Conservation (phyloP, 192 early-diverging fungal genomes). For the Gryganskiella cystojenkinii region DNA sequence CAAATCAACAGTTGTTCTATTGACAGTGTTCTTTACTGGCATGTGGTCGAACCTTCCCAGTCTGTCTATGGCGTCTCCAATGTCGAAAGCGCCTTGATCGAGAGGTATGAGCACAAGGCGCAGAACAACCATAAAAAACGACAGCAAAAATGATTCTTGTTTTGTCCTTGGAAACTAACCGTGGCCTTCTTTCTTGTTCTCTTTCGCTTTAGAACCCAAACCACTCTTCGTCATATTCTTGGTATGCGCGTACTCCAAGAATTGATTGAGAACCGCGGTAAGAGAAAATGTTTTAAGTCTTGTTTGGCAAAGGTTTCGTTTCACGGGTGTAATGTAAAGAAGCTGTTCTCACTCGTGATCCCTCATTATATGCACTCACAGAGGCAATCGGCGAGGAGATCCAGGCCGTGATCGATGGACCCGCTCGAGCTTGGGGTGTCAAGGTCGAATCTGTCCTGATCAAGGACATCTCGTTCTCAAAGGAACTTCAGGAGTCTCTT, state of each 20-base stretch:
- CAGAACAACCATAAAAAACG: too few species aligned
- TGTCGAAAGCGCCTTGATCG: conserved; percentile 80
- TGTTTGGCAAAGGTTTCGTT: too few species aligned
- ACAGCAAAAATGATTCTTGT: too few species aligned
- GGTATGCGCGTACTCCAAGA: conserved; percentile 87
- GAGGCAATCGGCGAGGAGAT: conserved; percentile 87
- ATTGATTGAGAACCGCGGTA: conserved; percentile 86
- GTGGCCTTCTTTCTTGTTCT: too few species aligned
- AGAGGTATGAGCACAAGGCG: conserved; percentile 60
- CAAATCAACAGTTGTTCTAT: too few species aligned
- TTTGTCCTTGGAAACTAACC: too few species aligned
- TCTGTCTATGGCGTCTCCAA: conserved; percentile 84
- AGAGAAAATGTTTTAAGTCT: too few species aligned
- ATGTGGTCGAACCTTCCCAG: conserved; percentile 82
- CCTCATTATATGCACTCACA: too few species aligned
- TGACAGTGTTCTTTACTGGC: conserved; percentile 91
- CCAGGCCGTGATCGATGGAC: conserved; percentile 80
- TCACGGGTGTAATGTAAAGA: too few species aligned
- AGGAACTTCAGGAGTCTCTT: conserved; percentile 82
- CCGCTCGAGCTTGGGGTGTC: conserved; percentile 85
- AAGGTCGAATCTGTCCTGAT: conserved; percentile 81
- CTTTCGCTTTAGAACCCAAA: conserved; percentile 70
- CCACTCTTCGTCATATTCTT: conserved; percentile 84
- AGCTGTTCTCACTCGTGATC: too few species aligned
- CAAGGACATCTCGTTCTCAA: conserved; percentile 81